Conservation (phyloP, 352 stramenopile genomes). For the Peronosclerospora sorghi region DNA sequence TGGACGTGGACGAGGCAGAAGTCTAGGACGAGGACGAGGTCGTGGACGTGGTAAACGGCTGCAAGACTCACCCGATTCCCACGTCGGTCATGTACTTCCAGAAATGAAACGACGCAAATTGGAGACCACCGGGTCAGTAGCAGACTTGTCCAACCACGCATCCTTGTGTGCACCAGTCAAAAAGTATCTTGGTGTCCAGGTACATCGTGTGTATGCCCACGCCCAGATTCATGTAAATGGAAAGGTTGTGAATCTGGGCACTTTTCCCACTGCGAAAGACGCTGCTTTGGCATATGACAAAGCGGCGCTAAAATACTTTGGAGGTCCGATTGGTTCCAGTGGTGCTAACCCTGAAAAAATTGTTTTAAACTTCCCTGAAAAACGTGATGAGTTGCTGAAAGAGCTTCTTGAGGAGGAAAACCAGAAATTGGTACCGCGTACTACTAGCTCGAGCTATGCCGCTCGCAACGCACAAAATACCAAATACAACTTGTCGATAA, state of each 20-base stretch:
- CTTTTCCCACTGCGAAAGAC: constrained; percentile 54
- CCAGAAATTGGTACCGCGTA: constrained; percentile 29
- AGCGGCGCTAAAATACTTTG: constrained; percentile 65
- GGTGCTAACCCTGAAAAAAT: constrained; percentile 35
- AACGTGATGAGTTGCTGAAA: constrained; percentile 41
- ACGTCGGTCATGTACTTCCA: constrained; percentile 1
- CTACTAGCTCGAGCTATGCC: constrained; percentile 18
- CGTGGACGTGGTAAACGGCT: constrained; percentile 47
- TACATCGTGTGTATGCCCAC: constrained; percentile 61
- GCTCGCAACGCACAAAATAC: constrained; percentile 51
- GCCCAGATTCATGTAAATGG: constrained; percentile 73
- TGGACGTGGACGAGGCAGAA: constrained; percentile 24
- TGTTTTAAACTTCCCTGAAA: constrained; percentile 67
- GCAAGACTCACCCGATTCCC: constrained; percentile 23
- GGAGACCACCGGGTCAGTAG: constrained; percentile 5
- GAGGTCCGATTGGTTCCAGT: constrained; percentile 28
- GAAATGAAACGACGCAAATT: constrained; percentile 29
- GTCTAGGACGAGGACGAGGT: constrained; percentile 35
- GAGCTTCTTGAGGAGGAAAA: constrained; percentile 55
- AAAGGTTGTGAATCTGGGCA: constrained; percentile 66
- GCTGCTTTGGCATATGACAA: constrained; percentile 77
- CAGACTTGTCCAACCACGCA: constrained; percentile 18
- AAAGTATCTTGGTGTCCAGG: constrained; percentile 63
- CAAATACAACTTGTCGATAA: constrained; percentile 67
- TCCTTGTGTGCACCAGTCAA: constrained; percentile 13